Percentiles rank a stretch among this genome's conserved stretches.
Evolutionary conservation across 192 early-diverging fungal species (phyloP).

Genomic region (Linnemannia hyalina): DNA sequence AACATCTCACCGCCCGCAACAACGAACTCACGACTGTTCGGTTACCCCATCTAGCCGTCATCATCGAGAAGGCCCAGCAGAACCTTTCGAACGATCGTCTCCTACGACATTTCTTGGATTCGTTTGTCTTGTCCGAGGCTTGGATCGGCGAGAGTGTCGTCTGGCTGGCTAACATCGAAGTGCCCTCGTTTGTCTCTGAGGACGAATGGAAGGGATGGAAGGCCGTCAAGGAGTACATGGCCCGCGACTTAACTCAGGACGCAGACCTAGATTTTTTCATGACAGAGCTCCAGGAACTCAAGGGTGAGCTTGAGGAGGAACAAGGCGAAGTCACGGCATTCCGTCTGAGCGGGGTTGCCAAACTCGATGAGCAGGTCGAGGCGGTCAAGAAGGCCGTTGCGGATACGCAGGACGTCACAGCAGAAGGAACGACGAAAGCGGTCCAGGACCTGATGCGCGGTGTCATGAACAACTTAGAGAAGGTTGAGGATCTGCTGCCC

Average conservation of each 20-base stretch:
- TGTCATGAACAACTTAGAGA: conserved; percentile 47
- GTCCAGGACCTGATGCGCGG: conserved; percentile 45
- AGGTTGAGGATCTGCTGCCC: conserved; percentile 46
- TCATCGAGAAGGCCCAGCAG: conserved; percentile 47
- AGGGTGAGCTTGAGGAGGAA: conserved; percentile 35
- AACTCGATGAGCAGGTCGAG: conserved; percentile 48
- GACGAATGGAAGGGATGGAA: conserved; percentile 37
- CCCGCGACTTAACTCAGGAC: conserved; percentile 28
- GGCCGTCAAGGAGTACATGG: conserved; percentile 37
- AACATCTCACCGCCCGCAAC: conserved; percentile 42
- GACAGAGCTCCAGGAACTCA: conserved; percentile 35
- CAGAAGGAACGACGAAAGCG: conserved; percentile 19
- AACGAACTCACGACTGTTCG: conserved; percentile 46
- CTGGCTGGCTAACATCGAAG: conserved; percentile 46
- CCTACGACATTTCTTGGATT: conserved; percentile 35
- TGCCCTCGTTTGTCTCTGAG: conserved; percentile 31
- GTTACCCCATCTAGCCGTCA: conserved; percentile 31
- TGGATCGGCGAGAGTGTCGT: conserved; percentile 55
- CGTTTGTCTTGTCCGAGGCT: conserved; percentile 41
- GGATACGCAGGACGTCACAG: conserved; percentile 32
- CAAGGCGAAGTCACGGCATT: conserved; percentile 41
- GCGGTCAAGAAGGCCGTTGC: conserved; percentile 23
- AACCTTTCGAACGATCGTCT: conserved; percentile 49
- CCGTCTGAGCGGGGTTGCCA: conserved; percentile 47
- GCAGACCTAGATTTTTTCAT: conserved; percentile 28